A percentile compares a stretch with the other conserved stretches of the same genome.
These are phyloP conservation scores for Bipolaris victoriae DNA, from an alignment of 2,329 filamentous ascomycete genomes.

Conservation along the genomic window DNA sequence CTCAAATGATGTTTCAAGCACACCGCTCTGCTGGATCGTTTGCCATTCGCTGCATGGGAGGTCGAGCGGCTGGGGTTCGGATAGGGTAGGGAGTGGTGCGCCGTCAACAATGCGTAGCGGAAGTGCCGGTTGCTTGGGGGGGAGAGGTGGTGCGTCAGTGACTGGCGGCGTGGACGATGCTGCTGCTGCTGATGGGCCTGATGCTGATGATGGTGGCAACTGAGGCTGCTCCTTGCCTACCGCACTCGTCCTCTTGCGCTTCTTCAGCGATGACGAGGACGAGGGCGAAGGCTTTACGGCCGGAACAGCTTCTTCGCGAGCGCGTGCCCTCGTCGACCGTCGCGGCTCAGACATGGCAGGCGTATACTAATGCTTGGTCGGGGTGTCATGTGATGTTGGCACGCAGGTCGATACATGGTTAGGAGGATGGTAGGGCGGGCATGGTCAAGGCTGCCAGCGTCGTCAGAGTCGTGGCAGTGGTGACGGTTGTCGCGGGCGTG, in stretches of 20 bases:
- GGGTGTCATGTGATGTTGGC: slow-evolving; percentile 3
- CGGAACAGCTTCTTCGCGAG: slow-evolving; percentile 43
- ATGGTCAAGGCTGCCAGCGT: too few species aligned
- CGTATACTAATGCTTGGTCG: neutral
- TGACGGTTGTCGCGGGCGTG: neutral
- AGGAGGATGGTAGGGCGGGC: too few species aligned
- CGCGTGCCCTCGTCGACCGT: slow-evolving; percentile 45
- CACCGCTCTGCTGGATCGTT: slow-evolving; percentile 75
- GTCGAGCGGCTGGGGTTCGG: slow-evolving; percentile 68
- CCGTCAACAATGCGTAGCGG: slow-evolving; percentile 69
- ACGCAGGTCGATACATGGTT: too few species aligned
- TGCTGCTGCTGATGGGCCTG: too few species aligned
- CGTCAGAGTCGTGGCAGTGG: too few species aligned
- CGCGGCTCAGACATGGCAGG: slow-evolving; percentile 44
- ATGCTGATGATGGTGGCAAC: slow-evolving; percentile 25
- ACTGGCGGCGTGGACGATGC: slow-evolving; percentile 30
- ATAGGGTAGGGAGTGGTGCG: slow-evolving; percentile 73
- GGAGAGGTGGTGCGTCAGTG: slow-evolving; percentile 19
- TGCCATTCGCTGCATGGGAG: slow-evolving; percentile 72
- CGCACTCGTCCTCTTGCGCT: slow-evolving; percentile 42
- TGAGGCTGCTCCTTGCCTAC: slow-evolving; percentile 36
- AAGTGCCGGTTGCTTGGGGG: slow-evolving; percentile 46
- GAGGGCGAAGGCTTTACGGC: too few species aligned
- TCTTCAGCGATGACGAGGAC: slow-evolving; percentile 10
- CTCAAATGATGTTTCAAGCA: slow-evolving; percentile 73